phyloP scores from a whole-genome alignment of 1,139 yeast species.

The Casaregolazyma lundiana region DNA sequence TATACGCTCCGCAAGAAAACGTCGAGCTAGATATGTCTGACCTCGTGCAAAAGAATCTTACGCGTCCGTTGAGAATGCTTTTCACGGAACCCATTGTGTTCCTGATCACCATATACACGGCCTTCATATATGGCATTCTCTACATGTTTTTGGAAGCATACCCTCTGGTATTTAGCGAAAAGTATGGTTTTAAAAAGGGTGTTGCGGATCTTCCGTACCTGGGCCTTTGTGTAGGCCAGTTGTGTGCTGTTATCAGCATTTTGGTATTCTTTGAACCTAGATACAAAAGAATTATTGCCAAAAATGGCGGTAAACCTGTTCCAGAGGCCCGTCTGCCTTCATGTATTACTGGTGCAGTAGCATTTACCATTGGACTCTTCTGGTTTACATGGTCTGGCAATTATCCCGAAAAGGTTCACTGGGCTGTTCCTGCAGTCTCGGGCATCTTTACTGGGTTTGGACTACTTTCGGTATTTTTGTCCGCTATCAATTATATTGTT shows the following conservation, averaged over 20 bases:
- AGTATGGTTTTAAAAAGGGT: slow-evolving; percentile 52
- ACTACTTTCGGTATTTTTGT: slow-evolving; percentile 66
- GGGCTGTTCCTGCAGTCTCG: slow-evolving; percentile 81
- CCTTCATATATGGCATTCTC: slow-evolving; percentile 80
- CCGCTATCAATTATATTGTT: slow-evolving; percentile 73
- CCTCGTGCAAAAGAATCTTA: slow-evolving; percentile 60
- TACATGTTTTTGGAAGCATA: slow-evolving; percentile 74
- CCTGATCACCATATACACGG: slow-evolving; percentile 66
- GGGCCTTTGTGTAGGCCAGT: slow-evolving; percentile 49
- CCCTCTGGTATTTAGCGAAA: slow-evolving; percentile 62
- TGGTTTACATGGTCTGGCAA: slow-evolving; percentile 88
- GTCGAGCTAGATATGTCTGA: slow-evolving; percentile 57
- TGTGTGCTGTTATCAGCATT: slow-evolving; percentile 35
- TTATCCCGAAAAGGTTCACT: slow-evolving; percentile 61
- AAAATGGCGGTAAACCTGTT: slow-evolving; percentile 54
- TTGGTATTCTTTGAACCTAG: slow-evolving; percentile 32
- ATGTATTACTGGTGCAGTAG: slow-evolving; percentile 62
- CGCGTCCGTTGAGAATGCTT: slow-evolving; percentile 69
- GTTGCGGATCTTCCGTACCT: slow-evolving; percentile 47
- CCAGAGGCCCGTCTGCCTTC: slow-evolving; percentile 81
- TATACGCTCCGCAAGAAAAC: slow-evolving; percentile 80
- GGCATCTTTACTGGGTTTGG: slow-evolving; percentile 73
- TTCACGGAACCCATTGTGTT: slow-evolving; percentile 69
- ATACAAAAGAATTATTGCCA: slow-evolving; percentile 40
- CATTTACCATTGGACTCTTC: slow-evolving; percentile 71